Percentiles rank a stretch among this genome's conserved stretches.
Evolutionary conservation across 2,329 filamentous ascomycete genomes (phyloP).

Genomic region (Nemania serpens): DNA sequence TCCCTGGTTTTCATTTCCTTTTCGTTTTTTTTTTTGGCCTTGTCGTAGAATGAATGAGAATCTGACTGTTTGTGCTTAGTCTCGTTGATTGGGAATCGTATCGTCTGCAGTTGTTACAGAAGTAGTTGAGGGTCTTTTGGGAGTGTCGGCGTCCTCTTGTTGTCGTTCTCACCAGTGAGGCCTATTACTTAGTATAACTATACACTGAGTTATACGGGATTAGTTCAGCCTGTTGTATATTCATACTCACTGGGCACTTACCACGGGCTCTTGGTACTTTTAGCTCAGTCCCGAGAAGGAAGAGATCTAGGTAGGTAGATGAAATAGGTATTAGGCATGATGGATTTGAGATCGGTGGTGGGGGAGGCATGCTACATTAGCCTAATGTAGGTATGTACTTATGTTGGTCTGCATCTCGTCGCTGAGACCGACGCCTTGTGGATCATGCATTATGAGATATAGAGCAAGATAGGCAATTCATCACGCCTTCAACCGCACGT

Average conservation of each 20-base stretch:
- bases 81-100: constrained; percentile 19
- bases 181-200: too few relatives aligned
- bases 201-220: too few relatives aligned
- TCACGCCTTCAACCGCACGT: neutral
- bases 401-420: neutral
- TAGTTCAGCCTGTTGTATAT: too few relatives aligned
- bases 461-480: neutral
- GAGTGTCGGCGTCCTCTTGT: too few relatives aligned
- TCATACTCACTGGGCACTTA: too few relatives aligned
- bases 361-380: constrained; percentile 8
- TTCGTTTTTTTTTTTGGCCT: too few relatives aligned
- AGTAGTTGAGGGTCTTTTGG: neutral
- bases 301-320: neutral
- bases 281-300: neutral
- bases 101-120: constrained; percentile 3
- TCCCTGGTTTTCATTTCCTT: neutral
- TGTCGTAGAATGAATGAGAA: neutral
- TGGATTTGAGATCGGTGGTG: neutral
- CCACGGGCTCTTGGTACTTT: too few relatives aligned
- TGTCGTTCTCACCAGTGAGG: too few relatives aligned
- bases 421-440: neutral
- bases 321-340: neutral
- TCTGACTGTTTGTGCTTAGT: neutral
- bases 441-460: neutral
- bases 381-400: constrained; percentile 6